phyloP scores from a whole-genome alignment of 148 eudicot species.

The Diospyros kaki region DNA sequence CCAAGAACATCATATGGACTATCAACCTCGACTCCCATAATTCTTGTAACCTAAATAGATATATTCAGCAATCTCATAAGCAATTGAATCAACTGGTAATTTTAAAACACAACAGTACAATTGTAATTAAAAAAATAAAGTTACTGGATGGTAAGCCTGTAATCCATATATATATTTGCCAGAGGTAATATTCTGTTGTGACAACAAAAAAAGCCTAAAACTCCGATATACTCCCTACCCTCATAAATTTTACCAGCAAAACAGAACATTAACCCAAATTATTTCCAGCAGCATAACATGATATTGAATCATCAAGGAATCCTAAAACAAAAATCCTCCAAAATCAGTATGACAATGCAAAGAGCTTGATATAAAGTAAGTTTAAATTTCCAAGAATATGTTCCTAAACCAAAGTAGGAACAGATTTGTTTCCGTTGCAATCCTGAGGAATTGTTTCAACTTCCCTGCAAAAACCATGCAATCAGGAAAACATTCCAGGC shows the following conservation, averaged over 20 bases:
- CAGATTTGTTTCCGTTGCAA: too few relatives aligned
- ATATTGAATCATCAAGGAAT: neutral
- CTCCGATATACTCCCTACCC: neutral
- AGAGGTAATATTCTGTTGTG: neutral
- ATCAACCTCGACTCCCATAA: slow-evolving; percentile 75
- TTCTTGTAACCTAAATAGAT: slow-evolving; percentile 66
- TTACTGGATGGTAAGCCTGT: neutral
- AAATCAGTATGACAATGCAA: neutral
- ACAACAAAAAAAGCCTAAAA: neutral
- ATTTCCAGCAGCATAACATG: neutral
- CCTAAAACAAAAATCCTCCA: neutral
- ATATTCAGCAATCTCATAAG: slow-evolving; percentile 4
- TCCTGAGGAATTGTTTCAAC: neutral
- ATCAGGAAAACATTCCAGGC: neutral
- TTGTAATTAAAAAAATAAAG: neutral
- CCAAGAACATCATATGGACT: slow-evolving; percentile 88
- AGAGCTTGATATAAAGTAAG: neutral
- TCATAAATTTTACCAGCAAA: neutral
- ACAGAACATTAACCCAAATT: neutral
- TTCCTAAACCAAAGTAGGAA: neutral
- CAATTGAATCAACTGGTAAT: neutral
- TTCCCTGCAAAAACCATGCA: neutral
- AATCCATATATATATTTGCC: neutral
- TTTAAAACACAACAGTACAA: neutral
- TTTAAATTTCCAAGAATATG: neutral